A percentile compares a stretch with the other conserved stretches of the same genome.
Conservation (phyloP, 176 grass and related monocot genomes). For the Musa beccarii region DNA sequence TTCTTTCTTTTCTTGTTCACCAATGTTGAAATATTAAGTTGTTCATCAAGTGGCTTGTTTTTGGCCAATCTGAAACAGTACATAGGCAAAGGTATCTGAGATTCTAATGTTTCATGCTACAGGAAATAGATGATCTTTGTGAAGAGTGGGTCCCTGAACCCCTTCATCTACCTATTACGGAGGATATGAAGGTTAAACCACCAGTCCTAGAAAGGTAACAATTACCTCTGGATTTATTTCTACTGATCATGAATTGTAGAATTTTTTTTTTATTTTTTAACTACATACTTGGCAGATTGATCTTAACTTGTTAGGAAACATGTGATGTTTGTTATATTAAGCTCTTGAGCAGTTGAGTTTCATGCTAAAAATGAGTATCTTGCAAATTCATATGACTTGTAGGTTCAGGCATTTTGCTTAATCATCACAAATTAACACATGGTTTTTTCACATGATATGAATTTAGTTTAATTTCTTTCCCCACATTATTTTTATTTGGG, state of each 20-base stretch:
- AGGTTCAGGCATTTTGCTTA: too few relatives aligned
- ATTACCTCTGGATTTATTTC: neutral
- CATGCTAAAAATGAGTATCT: too few relatives aligned
- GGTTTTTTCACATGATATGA: too few relatives aligned
- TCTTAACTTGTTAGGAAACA: neutral
- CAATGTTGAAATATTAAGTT: too few relatives aligned
- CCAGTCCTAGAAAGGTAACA: slow-evolving; percentile 75
- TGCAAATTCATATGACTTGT: too few relatives aligned
- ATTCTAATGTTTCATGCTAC: slow-evolving; percentile 14
- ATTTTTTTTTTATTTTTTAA: neutral
- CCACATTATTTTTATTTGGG: too few relatives aligned
- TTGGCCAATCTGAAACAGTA: neutral
- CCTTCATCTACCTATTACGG: slow-evolving; percentile 60
- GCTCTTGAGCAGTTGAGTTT: too few relatives aligned
- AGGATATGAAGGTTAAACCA: slow-evolving; percentile 31
- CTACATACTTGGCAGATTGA: too few relatives aligned
- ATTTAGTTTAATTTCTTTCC: too few relatives aligned
- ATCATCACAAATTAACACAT: too few relatives aligned
- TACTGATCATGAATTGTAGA: too few relatives aligned
- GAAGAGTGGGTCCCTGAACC: slow-evolving; percentile 89
- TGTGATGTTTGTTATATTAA: neutral
- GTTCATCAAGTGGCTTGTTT: neutral
- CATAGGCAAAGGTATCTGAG: neutral
- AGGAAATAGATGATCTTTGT: slow-evolving; percentile 97
- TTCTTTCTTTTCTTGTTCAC: slow-evolving; percentile 8